Percentiles rank a stretch among this genome's conserved stretches.
phyloP scores from a whole-genome alignment of 352 stramenopile species.

The Pythium oligandrum region DNA sequence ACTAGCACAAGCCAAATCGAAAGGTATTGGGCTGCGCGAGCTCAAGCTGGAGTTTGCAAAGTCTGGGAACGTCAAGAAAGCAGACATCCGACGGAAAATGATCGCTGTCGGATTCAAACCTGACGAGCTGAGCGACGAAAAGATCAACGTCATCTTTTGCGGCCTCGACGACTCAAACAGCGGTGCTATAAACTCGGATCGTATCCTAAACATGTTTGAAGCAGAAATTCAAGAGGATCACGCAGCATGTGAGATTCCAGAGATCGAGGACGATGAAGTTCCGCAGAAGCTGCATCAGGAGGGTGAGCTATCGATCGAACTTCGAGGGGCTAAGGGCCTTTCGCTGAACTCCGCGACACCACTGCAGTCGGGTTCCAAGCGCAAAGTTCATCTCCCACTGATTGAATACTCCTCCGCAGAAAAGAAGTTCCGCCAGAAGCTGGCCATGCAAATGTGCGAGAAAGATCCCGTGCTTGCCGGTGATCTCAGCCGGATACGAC shows the following conservation, averaged over 20 bases:
- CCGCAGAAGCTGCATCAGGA: slow-evolving; percentile 64
- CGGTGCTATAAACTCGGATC: slow-evolving; percentile 37
- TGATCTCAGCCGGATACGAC: too few relatives aligned
- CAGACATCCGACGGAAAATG: slow-evolving; percentile 56
- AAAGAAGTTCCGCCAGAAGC: slow-evolving; percentile 16
- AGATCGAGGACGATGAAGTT: slow-evolving; percentile 77
- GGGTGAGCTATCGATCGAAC: slow-evolving; percentile 53
- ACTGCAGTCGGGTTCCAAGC: slow-evolving; percentile 12
- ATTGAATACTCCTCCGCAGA: slow-evolving; percentile 31
- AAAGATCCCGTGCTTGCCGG: slow-evolving; percentile 17
- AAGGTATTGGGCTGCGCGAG: slow-evolving; percentile 62
- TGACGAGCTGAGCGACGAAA: slow-evolving; percentile 68
- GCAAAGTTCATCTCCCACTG: slow-evolving; percentile 30
- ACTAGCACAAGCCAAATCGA: slow-evolving; percentile 48
- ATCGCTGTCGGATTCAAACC: slow-evolving; percentile 61
- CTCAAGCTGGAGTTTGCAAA: slow-evolving; percentile 69
- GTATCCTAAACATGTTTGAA: slow-evolving; percentile 62
- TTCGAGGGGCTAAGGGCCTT: slow-evolving; percentile 55
- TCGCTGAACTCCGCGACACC: slow-evolving; percentile 2
- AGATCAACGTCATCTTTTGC: slow-evolving; percentile 56
- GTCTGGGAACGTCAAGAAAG: slow-evolving; percentile 33
- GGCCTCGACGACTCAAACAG: slow-evolving; percentile 34
- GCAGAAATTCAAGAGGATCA: slow-evolving; percentile 71
- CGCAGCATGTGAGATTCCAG: slow-evolving; percentile 60
- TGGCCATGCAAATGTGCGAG: slow-evolving; percentile 33